phyloP scores from a whole-genome alignment of 306 rosid species.

The Quercus agrifolia region DNA sequence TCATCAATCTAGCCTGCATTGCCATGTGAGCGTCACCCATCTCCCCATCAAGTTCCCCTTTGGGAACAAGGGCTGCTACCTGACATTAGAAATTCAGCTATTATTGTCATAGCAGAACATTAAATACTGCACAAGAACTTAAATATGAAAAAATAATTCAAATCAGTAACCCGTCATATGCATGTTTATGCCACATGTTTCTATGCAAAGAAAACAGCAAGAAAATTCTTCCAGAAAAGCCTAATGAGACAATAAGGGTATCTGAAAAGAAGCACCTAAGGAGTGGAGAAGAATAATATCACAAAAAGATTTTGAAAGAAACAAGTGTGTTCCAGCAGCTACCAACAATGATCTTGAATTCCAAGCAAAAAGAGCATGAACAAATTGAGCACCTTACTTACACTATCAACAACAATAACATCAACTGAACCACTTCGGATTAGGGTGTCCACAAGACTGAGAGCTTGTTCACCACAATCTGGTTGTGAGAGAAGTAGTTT shows the following conservation, averaged over 20 bases:
- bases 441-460: slow-evolving; percentile 83
- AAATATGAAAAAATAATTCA: slow-evolving; percentile 3
- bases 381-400: slow-evolving; percentile 41
- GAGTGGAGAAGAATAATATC: neutral
- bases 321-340: neutral
- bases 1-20: slow-evolving; percentile 96
- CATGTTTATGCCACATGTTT: neutral
- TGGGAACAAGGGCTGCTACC: slow-evolving; percentile 98
- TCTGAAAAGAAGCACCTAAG: neutral
- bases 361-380: neutral
- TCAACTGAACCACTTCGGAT: slow-evolving; percentile 92
- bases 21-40: slow-evolving; percentile 97
- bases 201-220: neutral
- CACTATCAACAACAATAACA: slow-evolving; percentile 95
- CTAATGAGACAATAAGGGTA: neutral
- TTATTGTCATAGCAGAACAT: slow-evolving; percentile 3
- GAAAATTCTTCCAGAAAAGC: neutral
- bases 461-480: slow-evolving; percentile 95
- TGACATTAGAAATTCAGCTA: slow-evolving; percentile 31
- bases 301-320: neutral
- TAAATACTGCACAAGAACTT: slow-evolving; percentile 5
- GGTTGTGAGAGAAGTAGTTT: slow-evolving; percentile 90
- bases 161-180: slow-evolving; percentile 6
- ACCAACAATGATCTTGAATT: neutral
- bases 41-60: slow-evolving; percentile 91